Percentiles rank a stretch among this genome's conserved stretches.
Conservation (phyloP, 352 stramenopile genomes). For the Phytopythium delawarense region DNA sequence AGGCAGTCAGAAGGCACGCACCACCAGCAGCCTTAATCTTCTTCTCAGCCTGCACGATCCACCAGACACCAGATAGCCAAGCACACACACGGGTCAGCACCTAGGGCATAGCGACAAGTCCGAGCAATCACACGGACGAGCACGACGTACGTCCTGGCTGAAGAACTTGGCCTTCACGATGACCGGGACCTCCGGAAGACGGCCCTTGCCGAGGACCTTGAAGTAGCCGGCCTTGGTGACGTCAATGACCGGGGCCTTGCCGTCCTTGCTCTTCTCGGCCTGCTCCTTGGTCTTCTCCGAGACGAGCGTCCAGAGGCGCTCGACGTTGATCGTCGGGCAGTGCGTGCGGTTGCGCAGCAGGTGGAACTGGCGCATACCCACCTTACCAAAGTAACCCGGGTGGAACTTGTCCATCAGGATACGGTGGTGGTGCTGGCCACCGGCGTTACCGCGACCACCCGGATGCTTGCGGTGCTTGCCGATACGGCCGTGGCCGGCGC, state of each 20-base stretch:
- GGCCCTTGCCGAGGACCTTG: conserved; percentile 99
- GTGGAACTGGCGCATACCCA: conserved; percentile 99
- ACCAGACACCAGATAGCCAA: not conserved
- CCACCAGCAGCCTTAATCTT: conserved; percentile 99
- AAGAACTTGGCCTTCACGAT: conserved; percentile 99
- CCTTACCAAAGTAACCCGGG: conserved; percentile 99
- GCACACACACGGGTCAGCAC: not conserved
- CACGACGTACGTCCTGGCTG: conserved; percentile 79
- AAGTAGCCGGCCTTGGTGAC: conserved; percentile 97
- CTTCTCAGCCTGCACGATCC: conserved; percentile 91
- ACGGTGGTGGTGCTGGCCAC: conserved; percentile 99
- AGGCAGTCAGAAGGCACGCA: conserved; percentile 97
- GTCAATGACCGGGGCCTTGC: conserved; percentile 99
- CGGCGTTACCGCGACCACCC: conserved; percentile 99
- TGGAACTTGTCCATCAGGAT: conserved; percentile 99
- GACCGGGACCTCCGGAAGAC: conserved; percentile 94
- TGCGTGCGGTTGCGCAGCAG: conserved; percentile 95
- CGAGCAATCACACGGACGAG: too few species aligned
- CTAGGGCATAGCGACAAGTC: not conserved
- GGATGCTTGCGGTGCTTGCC: conserved; percentile 99
- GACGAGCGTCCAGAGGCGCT: conserved; percentile 99
- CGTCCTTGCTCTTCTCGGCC: conserved; percentile 91
- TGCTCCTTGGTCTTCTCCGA: conserved; percentile 97
- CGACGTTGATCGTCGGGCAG: conserved; percentile 98
- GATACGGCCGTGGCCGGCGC: conserved; percentile 98